Conservation (phyloP, 2,329 filamentous ascomycete species). For the Cladophialophora bantiana region DNA sequence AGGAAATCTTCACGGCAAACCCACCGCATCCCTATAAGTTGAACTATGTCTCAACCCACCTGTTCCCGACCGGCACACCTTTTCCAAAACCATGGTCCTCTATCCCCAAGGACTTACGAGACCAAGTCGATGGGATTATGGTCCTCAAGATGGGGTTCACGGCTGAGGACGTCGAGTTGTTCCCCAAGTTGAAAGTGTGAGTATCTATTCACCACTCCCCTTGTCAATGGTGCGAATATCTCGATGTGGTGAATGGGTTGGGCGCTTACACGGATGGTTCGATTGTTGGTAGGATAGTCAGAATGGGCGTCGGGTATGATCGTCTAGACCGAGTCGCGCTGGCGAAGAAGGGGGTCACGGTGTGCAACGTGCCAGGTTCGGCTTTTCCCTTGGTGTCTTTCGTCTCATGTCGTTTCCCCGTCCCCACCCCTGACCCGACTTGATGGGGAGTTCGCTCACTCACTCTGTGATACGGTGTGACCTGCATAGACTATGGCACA, state of each 20-base stretch:
- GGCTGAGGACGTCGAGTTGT: slow-evolving; percentile 31
- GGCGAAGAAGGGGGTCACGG: slow-evolving; percentile 35
- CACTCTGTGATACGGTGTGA: background rate
- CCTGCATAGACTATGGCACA: slow-evolving; percentile 36
- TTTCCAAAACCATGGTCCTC: slow-evolving; percentile 33
- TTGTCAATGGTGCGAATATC: no score
- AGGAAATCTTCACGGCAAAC: slow-evolving; percentile 35
- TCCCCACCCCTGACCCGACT: slow-evolving; percentile 31
- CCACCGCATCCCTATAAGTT: slow-evolving; percentile 31
- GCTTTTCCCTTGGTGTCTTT: slow-evolving; percentile 43
- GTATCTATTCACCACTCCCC: background rate
- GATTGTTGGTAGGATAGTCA: slow-evolving; percentile 30
- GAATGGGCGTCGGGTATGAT: slow-evolving; percentile 40
- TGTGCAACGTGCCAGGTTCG: slow-evolving; percentile 46
- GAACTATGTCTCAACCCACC: slow-evolving; percentile 31
- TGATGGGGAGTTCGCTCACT: background rate
- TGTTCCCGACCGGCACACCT: slow-evolving; percentile 33
- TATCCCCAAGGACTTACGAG: slow-evolving; percentile 32
- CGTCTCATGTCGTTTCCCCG: slow-evolving; percentile 43
- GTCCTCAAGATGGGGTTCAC: slow-evolving; percentile 38
- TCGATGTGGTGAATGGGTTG: background rate
- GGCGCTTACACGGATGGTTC: background rate
- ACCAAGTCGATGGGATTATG: slow-evolving; percentile 38
- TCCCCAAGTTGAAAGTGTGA: slow-evolving; percentile 38
- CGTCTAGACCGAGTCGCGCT: slow-evolving; percentile 37